phyloP scores from a whole-genome alignment of 2,329 filamentous ascomycete genomes.

The Alternaria arbusti region DNA sequence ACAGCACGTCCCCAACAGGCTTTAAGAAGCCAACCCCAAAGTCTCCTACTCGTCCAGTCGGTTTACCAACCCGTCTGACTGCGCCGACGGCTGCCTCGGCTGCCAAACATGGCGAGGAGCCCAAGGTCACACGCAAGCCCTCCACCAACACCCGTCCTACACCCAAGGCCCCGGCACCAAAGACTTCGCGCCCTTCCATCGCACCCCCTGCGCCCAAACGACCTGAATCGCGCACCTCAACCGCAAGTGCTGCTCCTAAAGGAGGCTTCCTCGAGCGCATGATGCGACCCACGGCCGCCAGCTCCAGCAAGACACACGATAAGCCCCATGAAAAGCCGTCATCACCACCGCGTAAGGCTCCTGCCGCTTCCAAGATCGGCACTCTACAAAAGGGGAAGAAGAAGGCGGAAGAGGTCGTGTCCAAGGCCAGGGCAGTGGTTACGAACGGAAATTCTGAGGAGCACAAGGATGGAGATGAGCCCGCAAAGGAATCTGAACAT shows the following conservation, averaged over 20 bases:
- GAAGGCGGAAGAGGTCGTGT: conserved; percentile 44
- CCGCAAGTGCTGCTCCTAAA: conserved; percentile 65
- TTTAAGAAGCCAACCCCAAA: conserved; percentile 52
- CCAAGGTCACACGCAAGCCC: conserved; percentile 50
- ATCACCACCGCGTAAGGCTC: conserved; percentile 43
- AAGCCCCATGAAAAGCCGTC: conserved; percentile 63
- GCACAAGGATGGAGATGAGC: conserved; percentile 16
- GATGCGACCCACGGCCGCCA: conserved; percentile 77
- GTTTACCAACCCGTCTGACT: conserved; percentile 70
- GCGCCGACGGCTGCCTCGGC: conserved; percentile 74
- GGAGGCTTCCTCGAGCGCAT: conserved; percentile 79
- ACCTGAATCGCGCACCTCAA: conserved; percentile 55
- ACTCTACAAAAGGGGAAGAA: conserved; percentile 44
- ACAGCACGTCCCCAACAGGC: conserved; percentile 33
- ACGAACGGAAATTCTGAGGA: conserved; percentile 30
- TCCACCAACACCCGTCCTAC: conserved; percentile 47
- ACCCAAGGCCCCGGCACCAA: conserved; percentile 37
- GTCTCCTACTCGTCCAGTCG: conserved; percentile 72
- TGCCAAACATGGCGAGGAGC: conserved; percentile 60
- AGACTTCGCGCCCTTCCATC: conserved; percentile 46
- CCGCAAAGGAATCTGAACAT: conserved; percentile 13
- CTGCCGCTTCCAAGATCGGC: conserved; percentile 31
- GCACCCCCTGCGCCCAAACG: conserved; percentile 55
- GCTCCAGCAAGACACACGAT: conserved; percentile 66
- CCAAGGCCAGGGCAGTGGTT: conserved; percentile 44